Conservation (phyloP, 345 rosid species). For the Sapria himalayana region DNA sequence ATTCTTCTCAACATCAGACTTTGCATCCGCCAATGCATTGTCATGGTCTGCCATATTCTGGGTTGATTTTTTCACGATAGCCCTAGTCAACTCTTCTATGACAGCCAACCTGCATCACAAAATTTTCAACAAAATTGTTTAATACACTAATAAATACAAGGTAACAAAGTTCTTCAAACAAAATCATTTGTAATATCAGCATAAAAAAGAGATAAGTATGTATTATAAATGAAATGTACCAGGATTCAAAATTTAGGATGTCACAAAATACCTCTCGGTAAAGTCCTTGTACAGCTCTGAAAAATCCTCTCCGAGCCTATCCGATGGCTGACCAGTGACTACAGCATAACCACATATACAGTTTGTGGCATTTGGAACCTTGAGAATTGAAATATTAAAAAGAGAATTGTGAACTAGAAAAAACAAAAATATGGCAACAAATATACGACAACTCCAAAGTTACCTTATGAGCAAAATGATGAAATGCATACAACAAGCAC, state of each 20-base stretch:
- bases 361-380: constrained; percentile 98
- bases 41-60: constrained; percentile 83
- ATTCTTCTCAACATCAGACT: constrained; percentile 79
- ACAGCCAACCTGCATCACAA: constrained; percentile 37
- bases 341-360: constrained; percentile 90
- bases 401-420: constrained; percentile 6
- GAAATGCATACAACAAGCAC: constrained; percentile 72
- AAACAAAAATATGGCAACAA: neutral
- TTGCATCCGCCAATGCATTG: constrained; percentile 94
- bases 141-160: neutral
- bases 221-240: no score
- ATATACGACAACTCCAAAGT: constrained; percentile 6
- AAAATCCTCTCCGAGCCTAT: constrained; percentile 93
- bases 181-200: neutral
- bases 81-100: constrained; percentile 82
- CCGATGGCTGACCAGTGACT: constrained; percentile 96
- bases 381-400: constrained; percentile 10
- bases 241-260: no score
- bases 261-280: constrained; percentile 82
- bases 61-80: constrained; percentile 77
- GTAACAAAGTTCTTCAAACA: neutral
- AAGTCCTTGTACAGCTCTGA: constrained; percentile 71
- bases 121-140: neutral
- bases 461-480: constrained; percentile 92
- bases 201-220: neutral